Evolutionary conservation across 2,329 filamentous ascomycete genomes (phyloP), one percentile per base, ranked within the genome.

Genomic region (Colletotrichum echinochloae): DNA sequence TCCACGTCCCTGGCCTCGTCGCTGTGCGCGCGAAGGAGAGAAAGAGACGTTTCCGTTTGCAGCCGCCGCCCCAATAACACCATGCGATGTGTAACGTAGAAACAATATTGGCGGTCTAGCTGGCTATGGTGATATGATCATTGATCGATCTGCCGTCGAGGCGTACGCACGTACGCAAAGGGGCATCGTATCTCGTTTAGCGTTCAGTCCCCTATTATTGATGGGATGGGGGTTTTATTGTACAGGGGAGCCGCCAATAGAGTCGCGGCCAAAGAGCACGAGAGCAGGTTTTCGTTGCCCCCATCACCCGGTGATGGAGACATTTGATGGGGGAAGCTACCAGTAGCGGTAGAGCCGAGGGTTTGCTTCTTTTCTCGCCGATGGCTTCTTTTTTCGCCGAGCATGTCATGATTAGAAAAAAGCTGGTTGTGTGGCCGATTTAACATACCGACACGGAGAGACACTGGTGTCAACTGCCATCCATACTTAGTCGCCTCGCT

Each of bases 131-230:
- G 28, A 23, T 57, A 14, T 28, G 41, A 56, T 49, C 41, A 16
- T 55, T 44, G 37, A 54, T 49, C 35, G 41, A 70, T 67, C 63
- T n/a, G 41, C 37, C 39, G 14, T 52, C 37, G 35, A 30, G 51
- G 20, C 51, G 44, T 18, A 35, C 49, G 26, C 48, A 35, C 49
- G 26, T 39, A 56, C 18, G 41, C 49, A 35, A 61, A 49, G 14
- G 35, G 52, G 41, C 35, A 44, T 67, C 56, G 51, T 55, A 57
- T 67, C 41, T 52, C 20, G 51, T 57, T 39, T 66, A 57, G 39
- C n/a, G 33, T 39, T 41, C 30, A 51, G 49, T n/a, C 30, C 20
- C 30, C 41, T 44, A n/a, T n/a, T 49, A 12, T 26, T 28, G 20
- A 37, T 33, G 33, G 26, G 26, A 41, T 44, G 54, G 23, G 23